Evolutionary conservation across 768 basidiomycete species (phyloP).

Genomic region (Dacryopinax primogenitus): DNA sequence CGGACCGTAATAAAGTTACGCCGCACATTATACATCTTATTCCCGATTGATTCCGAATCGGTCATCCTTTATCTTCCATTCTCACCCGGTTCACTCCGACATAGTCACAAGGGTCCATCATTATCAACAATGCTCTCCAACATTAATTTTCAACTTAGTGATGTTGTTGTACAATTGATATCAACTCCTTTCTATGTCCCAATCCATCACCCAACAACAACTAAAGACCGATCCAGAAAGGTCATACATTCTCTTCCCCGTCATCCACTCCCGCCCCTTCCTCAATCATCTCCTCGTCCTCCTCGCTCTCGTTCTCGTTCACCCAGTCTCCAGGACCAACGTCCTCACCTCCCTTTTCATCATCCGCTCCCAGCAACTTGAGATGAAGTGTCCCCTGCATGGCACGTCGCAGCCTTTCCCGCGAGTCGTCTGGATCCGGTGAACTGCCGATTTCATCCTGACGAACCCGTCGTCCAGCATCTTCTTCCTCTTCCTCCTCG

Average conservation of each 20-base stretch:
- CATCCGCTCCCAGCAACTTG: background rate
- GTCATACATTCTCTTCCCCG: background rate
- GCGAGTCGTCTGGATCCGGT: background rate
- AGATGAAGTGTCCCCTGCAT: background rate
- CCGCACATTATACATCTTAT: background rate
- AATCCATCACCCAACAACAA: too few relatives aligned
- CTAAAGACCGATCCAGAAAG: too few relatives aligned
- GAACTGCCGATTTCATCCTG: background rate
- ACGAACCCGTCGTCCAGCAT: slow-evolving; percentile 39
- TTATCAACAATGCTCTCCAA: too few relatives aligned
- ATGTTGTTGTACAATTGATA: too few relatives aligned
- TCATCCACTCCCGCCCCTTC: background rate
- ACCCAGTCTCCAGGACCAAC: background rate
- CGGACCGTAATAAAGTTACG: background rate
- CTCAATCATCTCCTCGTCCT: background rate
- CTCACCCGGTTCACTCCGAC: background rate
- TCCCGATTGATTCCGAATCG: background rate
- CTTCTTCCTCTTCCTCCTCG: slow-evolving; percentile 56
- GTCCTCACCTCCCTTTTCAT: background rate
- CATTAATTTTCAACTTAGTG: too few relatives aligned
- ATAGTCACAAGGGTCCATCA: too few relatives aligned
- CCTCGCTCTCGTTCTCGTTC: slow-evolving; percentile 6
- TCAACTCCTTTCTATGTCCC: too few relatives aligned
- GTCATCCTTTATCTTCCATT: background rate
- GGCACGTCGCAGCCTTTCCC: background rate